phyloP scores from a whole-genome alignment of 2,329 filamentous ascomycete species.

The Calonectria ilicicola region DNA sequence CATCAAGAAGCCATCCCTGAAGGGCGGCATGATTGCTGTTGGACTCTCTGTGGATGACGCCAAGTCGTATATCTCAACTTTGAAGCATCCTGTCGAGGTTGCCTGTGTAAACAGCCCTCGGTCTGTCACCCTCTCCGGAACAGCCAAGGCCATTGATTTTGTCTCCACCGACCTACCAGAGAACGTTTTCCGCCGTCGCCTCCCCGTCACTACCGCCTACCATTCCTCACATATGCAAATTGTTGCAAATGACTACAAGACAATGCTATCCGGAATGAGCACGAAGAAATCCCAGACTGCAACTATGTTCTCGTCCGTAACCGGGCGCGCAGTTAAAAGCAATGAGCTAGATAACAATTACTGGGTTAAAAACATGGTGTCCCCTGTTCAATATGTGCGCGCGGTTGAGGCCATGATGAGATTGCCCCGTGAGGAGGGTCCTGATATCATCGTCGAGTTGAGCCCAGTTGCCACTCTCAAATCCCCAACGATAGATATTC shows the following conservation, averaged over 20 bases:
- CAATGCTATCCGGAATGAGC: conserved; percentile 41
- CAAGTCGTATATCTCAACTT: conserved; percentile 40
- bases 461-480: conserved; percentile 53
- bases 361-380: conserved; percentile 60
- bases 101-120: conserved; percentile 59
- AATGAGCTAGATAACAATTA: conserved; percentile 51
- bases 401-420: conserved; percentile 53
- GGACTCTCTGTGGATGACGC: conserved; percentile 47
- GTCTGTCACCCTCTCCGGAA: conserved; percentile 59
- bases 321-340: conserved; percentile 42
- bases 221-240: conserved; percentile 59
- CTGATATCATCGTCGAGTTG: conserved; percentile 55
- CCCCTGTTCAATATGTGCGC: conserved; percentile 56
- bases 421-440: conserved; percentile 39
- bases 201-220: conserved; percentile 56
- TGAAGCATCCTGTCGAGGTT: conserved; percentile 45
- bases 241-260: conserved; percentile 51
- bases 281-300: conserved; percentile 23
- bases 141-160: conserved; percentile 43
- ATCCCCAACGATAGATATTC: conserved; percentile 52
- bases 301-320: conserved; percentile 58
- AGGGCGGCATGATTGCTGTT: conserved; percentile 57
- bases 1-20: conserved; percentile 40
- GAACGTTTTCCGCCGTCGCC: conserved; percentile 49
- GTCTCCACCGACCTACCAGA: conserved; percentile 48